Evolutionary conservation across 83 land plant species (phyloP).

Genomic region (Picea abies): DNA sequence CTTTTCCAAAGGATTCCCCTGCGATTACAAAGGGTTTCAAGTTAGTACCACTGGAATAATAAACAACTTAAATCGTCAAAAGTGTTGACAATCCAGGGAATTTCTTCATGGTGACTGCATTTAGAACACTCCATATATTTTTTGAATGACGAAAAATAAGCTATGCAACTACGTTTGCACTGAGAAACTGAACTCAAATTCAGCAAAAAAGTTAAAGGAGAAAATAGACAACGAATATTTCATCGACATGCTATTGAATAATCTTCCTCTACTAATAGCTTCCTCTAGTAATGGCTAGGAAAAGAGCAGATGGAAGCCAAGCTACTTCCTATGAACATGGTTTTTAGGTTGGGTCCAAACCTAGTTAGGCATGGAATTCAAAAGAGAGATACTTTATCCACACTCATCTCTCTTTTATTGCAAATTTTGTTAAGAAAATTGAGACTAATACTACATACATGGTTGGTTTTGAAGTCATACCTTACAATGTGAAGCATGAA

Average conservation of each 20-base stretch:
- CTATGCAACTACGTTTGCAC: conserved; percentile 70
- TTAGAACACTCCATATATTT: conserved; percentile 81
- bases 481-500: conserved; percentile 78
- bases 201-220: conserved; percentile 79
- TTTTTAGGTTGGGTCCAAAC: conserved; percentile 81
- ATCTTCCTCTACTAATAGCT: conserved; percentile 64
- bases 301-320: conserved; percentile 52
- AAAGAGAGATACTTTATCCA: conserved; percentile 81
- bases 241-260: conserved; percentile 92
- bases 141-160: conserved; percentile 72
- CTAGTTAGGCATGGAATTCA: conserved; percentile 52
- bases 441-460: conserved; percentile 76
- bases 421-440: conserved; percentile 74
- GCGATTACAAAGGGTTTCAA: too few species aligned
- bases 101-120: conserved; percentile 93
- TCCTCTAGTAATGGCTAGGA: conserved; percentile 50
- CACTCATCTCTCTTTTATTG: conserved; percentile 86
- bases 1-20: too few species aligned
- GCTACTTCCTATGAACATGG: conserved; percentile 80
- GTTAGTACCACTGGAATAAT: too few species aligned
- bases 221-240: conserved; percentile 94
- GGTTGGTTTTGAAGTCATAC: conserved; percentile 95
- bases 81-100: conserved; percentile 88
- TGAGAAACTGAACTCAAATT: conserved; percentile 54
- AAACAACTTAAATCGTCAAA: conserved; percentile 56